These are phyloP conservation scores for Mucor irregularis DNA, from an alignment of 371 early-diverging fungal species.

Conservation along the genomic window DNA sequence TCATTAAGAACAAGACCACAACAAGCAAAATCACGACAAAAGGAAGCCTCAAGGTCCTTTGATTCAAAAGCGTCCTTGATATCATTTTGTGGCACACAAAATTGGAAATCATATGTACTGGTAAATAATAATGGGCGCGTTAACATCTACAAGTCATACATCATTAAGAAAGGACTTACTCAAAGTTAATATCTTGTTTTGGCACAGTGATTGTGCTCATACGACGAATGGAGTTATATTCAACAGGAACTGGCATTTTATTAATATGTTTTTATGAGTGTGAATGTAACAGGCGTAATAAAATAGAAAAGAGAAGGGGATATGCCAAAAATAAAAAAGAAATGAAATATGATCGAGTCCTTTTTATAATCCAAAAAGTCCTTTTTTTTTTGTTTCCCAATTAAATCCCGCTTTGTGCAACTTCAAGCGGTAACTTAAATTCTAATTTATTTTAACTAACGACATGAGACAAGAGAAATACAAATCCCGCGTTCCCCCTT, in stretches of 20 bases:
- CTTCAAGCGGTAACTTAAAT: neutral
- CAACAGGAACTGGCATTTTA: constrained; percentile 45
- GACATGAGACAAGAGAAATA: constrained; percentile 14
- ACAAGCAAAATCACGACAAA: constrained; percentile 93
- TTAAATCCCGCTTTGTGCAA: neutral
- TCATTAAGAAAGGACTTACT: constrained; percentile 10
- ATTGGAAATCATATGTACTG: constrained; percentile 50
- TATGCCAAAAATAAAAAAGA: neutral
- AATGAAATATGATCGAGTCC: constrained; percentile 7
- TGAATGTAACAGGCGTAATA: neutral
- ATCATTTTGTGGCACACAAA: constrained; percentile 41
- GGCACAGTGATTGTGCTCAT: constrained; percentile 46
- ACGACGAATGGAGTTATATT: constrained; percentile 36
- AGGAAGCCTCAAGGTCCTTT: constrained; percentile 84
- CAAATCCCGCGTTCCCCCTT: too few species aligned
- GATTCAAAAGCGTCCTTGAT: constrained; percentile 48
- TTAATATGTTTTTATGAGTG: neutral
- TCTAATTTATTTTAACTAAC: constrained; percentile 10
- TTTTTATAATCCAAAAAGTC: constrained; percentile 13
- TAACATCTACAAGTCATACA: neutral
- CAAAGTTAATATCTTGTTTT: constrained; percentile 38
- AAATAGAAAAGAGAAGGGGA: constrained; percentile 4
- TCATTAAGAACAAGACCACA: constrained; percentile 85
- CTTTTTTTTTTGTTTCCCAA: constrained; percentile 1
- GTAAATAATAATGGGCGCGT: constrained; percentile 2